These are phyloP conservation scores for Pichia sp. DNA, from an alignment of 1,139 yeast genomes.

Conservation along the genomic window DNA sequence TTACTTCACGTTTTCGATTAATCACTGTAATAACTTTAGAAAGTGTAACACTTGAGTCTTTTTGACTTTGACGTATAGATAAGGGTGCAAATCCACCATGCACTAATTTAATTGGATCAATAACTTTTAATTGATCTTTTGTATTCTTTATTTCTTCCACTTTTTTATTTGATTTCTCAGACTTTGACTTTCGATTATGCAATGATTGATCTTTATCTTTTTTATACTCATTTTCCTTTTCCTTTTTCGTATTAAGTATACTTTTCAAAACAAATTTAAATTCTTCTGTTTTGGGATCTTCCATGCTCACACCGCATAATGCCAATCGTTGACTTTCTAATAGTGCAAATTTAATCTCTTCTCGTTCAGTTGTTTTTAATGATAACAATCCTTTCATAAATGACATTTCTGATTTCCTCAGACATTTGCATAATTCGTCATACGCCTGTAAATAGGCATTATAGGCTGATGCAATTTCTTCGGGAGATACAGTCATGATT, in stretches of 20 bases:
- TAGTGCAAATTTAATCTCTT: conserved; percentile 13
- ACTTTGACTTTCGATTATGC: background rate
- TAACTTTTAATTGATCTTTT: conserved; percentile 5
- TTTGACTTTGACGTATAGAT: conserved; percentile 19
- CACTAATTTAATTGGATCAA: conserved; percentile 24
- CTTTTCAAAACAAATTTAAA: conserved; percentile 1
- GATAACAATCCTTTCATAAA: conserved; percentile 3
- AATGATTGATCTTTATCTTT: background rate
- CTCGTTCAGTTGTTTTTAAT: conserved; percentile 14
- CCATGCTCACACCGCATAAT: background rate
- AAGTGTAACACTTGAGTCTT: conserved; percentile 12
- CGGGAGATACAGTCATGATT: background rate
- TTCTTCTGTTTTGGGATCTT: background rate
- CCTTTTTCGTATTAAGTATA: background rate
- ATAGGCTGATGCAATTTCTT: conserved; percentile 5
- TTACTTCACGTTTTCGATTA: conserved; percentile 10
- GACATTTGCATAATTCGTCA: background rate
- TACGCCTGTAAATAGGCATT: conserved; percentile 8
- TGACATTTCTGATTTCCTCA: conserved; percentile 2
- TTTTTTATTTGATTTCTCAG: background rate
- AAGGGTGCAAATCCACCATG: conserved; percentile 26
- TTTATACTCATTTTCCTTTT: background rate
- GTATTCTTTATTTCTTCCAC: too few relatives aligned
- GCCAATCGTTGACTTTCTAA: conserved; percentile 9
- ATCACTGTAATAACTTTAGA: conserved; percentile 14